phyloP scores from a whole-genome alignment of 1,284 basidiomycete species.

The Apiotrichum domesticum region DNA sequence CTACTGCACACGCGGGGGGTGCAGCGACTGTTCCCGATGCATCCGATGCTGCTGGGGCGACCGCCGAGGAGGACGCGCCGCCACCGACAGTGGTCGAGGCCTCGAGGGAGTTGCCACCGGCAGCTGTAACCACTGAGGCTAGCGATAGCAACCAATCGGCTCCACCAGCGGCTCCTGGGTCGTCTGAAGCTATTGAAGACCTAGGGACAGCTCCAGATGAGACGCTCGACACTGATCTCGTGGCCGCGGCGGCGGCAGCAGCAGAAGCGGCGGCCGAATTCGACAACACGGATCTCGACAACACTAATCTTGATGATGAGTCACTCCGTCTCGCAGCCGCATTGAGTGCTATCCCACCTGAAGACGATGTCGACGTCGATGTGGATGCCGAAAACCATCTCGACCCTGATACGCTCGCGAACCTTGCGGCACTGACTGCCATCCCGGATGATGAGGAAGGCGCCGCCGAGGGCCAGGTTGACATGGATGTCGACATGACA shows the following conservation, averaged over 20 bases:
- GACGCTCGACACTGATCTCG: background rate
- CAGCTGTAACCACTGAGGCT: too few species aligned
- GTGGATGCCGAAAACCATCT: background rate
- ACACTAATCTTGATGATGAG: constrained; percentile 1
- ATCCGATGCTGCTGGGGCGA: too few species aligned
- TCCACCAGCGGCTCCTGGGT: too few species aligned
- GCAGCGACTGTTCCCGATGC: too few species aligned
- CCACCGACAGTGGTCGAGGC: too few species aligned
- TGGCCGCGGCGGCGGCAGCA: background rate
- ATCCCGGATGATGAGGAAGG: constrained; percentile 12
- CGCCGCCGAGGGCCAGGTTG: background rate
- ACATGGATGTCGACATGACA: background rate
- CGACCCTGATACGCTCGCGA: constrained; percentile 40
- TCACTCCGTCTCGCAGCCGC: constrained; percentile 12
- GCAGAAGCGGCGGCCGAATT: background rate
- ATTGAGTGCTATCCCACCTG: constrained; percentile 9
- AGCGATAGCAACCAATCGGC: too few species aligned
- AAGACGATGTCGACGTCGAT: background rate
- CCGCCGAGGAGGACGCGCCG: too few species aligned
- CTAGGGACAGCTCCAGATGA: too few species aligned
- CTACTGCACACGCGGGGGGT: too few species aligned
- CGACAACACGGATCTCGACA: background rate
- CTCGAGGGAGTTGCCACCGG: too few species aligned
- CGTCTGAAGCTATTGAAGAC: too few species aligned
- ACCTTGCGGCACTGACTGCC: constrained; percentile 38